These are phyloP conservation scores for Backusella liffmaniae DNA, from an alignment of 192 early-diverging fungal species.

Conservation along the genomic window DNA sequence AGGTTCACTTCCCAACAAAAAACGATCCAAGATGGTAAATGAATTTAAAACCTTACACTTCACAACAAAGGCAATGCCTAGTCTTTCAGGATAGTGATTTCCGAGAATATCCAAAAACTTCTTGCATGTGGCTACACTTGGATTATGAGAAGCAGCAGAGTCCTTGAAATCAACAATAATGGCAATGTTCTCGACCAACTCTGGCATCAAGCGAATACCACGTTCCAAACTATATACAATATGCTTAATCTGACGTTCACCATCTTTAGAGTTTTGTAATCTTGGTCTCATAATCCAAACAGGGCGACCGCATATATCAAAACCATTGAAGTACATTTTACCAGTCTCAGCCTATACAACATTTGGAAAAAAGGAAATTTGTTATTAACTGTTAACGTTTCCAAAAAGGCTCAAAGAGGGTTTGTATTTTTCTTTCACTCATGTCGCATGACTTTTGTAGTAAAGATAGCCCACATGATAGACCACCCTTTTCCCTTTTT, in stretches of 20 bases:
- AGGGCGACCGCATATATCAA: slow-evolving; percentile 73
- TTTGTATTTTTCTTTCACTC: slow-evolving; percentile 7
- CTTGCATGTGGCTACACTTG: slow-evolving; percentile 69
- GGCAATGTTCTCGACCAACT: slow-evolving; percentile 71
- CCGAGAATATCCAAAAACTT: slow-evolving; percentile 80
- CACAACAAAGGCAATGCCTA: slow-evolving; percentile 66
- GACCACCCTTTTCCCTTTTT: neutral
- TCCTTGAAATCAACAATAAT: slow-evolving; percentile 84
- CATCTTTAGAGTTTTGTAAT: slow-evolving; percentile 77
- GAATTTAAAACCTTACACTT: slow-evolving; percentile 44
- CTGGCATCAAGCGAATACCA: slow-evolving; percentile 72
- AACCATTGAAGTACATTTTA: slow-evolving; percentile 84
- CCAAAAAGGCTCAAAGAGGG: neutral
- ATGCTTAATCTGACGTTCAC: slow-evolving; percentile 72
- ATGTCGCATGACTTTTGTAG: slow-evolving; percentile 5
- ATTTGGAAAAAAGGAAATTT: neutral
- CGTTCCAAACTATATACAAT: slow-evolving; percentile 82
- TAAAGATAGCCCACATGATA: neutral
- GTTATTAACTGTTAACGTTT: neutral
- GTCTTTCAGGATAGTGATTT: slow-evolving; percentile 89
- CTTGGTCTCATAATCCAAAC: slow-evolving; percentile 76
- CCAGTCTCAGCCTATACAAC: slow-evolving; percentile 60
- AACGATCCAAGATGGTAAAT: neutral
- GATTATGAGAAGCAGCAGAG: slow-evolving; percentile 62
- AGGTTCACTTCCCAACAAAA: neutral